These are phyloP conservation scores for Recurvomyces mirabilis DNA, from an alignment of 495 filamentous ascomycete species.

Conservation along the genomic window DNA sequence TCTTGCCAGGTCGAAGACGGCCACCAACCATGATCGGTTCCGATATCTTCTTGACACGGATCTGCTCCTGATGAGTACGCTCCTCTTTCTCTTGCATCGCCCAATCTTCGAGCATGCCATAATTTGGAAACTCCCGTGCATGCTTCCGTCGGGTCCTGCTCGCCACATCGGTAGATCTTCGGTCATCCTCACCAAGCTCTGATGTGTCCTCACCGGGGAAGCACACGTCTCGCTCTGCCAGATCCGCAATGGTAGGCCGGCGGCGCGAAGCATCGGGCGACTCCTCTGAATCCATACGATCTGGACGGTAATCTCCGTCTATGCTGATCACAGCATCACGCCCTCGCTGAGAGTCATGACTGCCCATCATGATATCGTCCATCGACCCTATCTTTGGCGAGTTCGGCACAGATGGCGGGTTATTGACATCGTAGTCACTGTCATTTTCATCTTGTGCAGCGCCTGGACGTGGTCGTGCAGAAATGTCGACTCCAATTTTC, in stretches of 20 bases:
- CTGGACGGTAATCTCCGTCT: conserved; percentile 36
- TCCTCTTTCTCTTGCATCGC: conserved; percentile 82
- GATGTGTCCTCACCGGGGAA: conserved; percentile 72
- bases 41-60: conserved; percentile 82
- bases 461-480: too few species aligned
- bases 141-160: conserved; percentile 42
- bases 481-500: too few species aligned
- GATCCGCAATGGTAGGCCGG: conserved; percentile 41
- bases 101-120: conserved; percentile 80
- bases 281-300: conserved; percentile 29
- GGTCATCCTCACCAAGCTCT: conserved; percentile 62
- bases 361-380: conserved; percentile 65
- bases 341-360: conserved; percentile 29
- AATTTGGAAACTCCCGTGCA: conserved; percentile 52
- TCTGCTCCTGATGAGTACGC: conserved; percentile 55
- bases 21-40: conserved; percentile 89
- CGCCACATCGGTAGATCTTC: conserved; percentile 30
- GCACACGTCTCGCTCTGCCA: conserved; percentile 81
- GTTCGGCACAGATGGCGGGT: conserved; percentile 85
- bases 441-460: conserved; percentile 23
- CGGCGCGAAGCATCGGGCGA: conserved; percentile 24
- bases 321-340: conserved; percentile 50
- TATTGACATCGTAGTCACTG: conserved; percentile 73
- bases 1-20: conserved; percentile 67
- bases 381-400: conserved; percentile 55